Base-by-base conservation (phyloP, 768 basidiomycete species). In the Mycena maculata region DNA sequence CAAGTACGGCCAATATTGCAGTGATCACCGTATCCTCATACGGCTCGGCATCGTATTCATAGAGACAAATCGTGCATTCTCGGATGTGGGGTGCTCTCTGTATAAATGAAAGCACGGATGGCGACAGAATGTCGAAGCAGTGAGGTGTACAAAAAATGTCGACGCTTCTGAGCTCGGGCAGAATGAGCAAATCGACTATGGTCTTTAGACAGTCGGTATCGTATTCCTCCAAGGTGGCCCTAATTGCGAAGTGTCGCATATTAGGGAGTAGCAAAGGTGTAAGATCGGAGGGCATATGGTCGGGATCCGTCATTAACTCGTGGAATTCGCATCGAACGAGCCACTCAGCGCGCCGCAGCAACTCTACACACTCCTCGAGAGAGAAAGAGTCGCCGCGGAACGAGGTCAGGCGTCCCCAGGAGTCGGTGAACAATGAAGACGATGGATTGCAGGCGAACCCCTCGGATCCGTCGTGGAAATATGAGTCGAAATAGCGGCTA, bases 181-280 rank as follows among this genome's bases (percentile, higher is more conserved):
- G 23, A 20, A 23, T 47, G 44, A 63, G 61, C 4, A 48, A 61
- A 10, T 44, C n/a, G n/a, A n/a, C 36, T 8, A 61, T 28, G n/a
- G 25, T 25, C 1, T 25, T 15, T 12, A 39, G 9, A 7, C 42
- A 15, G 8, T 18, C 2, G 20, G 0, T n/a, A 23, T 25, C 5
- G 42, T 50, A 42, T 7, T 5, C 1, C 5, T 10, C 4, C 15
- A 15, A 39, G 9, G n/a, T 8, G 47, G 25, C n/a, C n/a, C n/a
- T 39, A 18, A 54, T n/a, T 20, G 10, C 12, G 44, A 47, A 52
- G 27, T 47, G 9, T 45, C 47, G 2, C 10, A 55, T 10, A 15
- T 47, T n/a, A 42, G 9, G 0, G 36, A 36, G 52, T 18, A 33
- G 4, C 8, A 36, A 5, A 18, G 50, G 33, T 18, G 23, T 8